These are phyloP conservation scores for Malus sieversii DNA, from an alignment of 306 rosid species.

Conservation along the genomic window DNA sequence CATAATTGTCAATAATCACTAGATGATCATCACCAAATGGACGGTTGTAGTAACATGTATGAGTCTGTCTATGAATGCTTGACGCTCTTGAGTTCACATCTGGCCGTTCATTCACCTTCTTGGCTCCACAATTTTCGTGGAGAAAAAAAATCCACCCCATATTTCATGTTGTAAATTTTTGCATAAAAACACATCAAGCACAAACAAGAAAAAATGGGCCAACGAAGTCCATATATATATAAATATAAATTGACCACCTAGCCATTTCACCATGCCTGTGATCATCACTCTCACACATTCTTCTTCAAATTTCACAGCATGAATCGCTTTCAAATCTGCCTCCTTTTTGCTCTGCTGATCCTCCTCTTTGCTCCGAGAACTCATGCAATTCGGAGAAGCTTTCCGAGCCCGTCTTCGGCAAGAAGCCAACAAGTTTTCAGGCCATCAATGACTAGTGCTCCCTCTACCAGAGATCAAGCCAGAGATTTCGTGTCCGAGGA, in stretches of 20 bases:
- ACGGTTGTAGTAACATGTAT: background rate
- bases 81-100: no score
- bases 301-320: conserved; percentile 14
- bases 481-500: conserved; percentile 44
- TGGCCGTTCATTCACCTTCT: background rate
- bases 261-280: background rate
- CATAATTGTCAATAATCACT: background rate
- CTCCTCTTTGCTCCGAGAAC: conserved; percentile 37
- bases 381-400: conserved; percentile 26
- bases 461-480: conserved; percentile 21
- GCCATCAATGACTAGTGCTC: conserved; percentile 18
- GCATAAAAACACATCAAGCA: background rate
- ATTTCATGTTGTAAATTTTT: background rate
- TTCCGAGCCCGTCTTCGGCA: conserved; percentile 33
- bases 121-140: background rate
- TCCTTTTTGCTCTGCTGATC: conserved; percentile 25
- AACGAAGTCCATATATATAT: background rate
- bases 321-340: conserved; percentile 39
- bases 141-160: background rate
- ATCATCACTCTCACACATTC: background rate
- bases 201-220: background rate
- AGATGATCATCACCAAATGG: conserved; percentile 4
- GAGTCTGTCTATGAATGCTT: background rate
- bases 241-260: background rate
- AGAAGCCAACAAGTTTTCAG: conserved; percentile 30